Percentiles rank a stretch among this genome's conserved stretches.
phyloP scores from a whole-genome alignment of 1,284 basidiomycete species.

The Austropuccinia psidii region DNA sequence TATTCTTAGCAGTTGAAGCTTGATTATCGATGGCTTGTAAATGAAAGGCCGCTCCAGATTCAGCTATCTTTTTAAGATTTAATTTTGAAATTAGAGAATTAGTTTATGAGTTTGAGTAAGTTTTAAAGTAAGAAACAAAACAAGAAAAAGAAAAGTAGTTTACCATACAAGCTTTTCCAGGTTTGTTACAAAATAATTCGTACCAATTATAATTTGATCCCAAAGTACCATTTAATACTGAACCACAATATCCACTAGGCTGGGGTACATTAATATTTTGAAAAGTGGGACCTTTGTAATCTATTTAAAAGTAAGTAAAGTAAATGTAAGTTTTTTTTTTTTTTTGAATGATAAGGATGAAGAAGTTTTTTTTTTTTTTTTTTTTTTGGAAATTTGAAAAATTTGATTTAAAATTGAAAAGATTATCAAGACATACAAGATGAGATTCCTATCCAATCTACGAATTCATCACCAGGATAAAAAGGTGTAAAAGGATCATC shows the following conservation, averaged over 20 bases:
- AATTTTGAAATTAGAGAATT: neutral
- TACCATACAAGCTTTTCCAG: slow-evolving; percentile 31
- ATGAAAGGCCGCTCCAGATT: slow-evolving; percentile 38
- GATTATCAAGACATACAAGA: slow-evolving; percentile 1
- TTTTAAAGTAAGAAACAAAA: neutral
- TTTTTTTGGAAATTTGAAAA: too few species aligned
- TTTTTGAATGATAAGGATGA: too few species aligned
- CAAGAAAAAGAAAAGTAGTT: neutral
- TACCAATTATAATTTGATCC: slow-evolving; percentile 26
- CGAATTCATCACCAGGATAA: slow-evolving; percentile 44
- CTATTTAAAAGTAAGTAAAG: neutral
- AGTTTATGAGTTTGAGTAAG: too few species aligned
- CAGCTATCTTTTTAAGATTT: slow-evolving; percentile 23
- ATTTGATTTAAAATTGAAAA: too few species aligned
- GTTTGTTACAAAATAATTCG: slow-evolving; percentile 21
- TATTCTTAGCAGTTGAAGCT: neutral
- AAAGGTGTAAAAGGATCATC: slow-evolving; percentile 45
- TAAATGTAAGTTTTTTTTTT: too few species aligned
- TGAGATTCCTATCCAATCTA: slow-evolving; percentile 47
- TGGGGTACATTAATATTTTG: slow-evolving; percentile 33
- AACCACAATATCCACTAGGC: slow-evolving; percentile 15
- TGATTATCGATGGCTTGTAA: slow-evolving; percentile 8
- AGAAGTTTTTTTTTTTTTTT: too few species aligned
- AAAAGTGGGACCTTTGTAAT: slow-evolving; percentile 40
- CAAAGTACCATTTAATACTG: slow-evolving; percentile 23